Evolutionary conservation across 2,329 filamentous ascomycete genomes (phyloP), one percentile per base, ranked within the genome.

Genomic region (Gyromitra esculenta): DNA sequence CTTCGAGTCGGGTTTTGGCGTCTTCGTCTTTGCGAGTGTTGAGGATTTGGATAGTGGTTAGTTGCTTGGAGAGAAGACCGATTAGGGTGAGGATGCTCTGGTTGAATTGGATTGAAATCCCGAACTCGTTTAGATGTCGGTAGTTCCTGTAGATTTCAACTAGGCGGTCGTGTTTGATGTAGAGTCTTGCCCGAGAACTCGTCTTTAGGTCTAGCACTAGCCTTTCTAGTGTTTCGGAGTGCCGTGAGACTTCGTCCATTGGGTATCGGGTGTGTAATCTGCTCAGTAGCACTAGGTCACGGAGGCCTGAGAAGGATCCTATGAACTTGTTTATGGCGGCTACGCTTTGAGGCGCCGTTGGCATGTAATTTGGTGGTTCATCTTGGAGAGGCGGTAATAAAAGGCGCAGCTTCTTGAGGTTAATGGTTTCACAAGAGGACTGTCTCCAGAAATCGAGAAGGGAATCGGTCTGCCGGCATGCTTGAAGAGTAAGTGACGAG

Each of bases 381-480:
- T 35, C 35, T 6, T 54, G 56, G 6, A 50, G 68, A 0, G 50
- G 15, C 25, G 39, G 11, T 0, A 72, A 15, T 8, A 72, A 31
- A 37, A 72, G 69, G 25, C 57, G 25, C 8, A 72, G 25, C 35
- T 71, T 71, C 18, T 71, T 64, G 35, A 71, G 68, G 37, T 54
- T 54, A 48, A 71, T 71, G 11, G 45, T 9, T 21, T 63, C 21
- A 15, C 41, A 54, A n/a, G 63, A 18, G 9, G 63, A 56, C 45
- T 37, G 15, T 3, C 59, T 35, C 57, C 68, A 71, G 13, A 39
- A 71, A 48, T 71, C 57, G 11, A 54, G 50, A 54, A 54, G 50
- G 2, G 50, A 54, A 21, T 25, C 9, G 21, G 50, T 54, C 50
- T 54, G 50, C 50, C 50, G 21, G 25, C 50, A 54, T 9, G 50